Evolutionary conservation across 2,329 filamentous ascomycete species (phyloP), one percentile per base, ranked within the genome.

Genomic region (Apiospora phragmitis): DNA sequence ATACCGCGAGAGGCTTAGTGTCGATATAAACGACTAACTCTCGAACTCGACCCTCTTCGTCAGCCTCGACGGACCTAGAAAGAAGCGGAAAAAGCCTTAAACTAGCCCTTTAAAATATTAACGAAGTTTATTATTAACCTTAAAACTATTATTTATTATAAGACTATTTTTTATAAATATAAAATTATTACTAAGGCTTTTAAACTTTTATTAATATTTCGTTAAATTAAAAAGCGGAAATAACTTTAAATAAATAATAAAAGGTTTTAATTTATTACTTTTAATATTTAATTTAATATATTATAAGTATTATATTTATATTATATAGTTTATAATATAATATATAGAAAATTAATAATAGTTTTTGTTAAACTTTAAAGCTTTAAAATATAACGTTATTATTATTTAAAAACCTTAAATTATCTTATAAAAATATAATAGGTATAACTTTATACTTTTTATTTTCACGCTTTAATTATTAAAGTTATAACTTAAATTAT

Each of bases 311-410:
- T 26, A 24, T 41, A 21, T 6, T 24, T 43, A 65, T 16, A 4
- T 29, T 65, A 65, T 24, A 41, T 8, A 66, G 43, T 29, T 29
- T 67, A 43, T 42, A 66, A 66, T 66, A 66, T 66, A 47, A 47
- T 47, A 47, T 47, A 47, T 47, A 47, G 9, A 47, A 47, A n/a
- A n/a, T n/a, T n/a, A 47, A 11, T n/a, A 47, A 47, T 3, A 2
- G 8, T 47, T 47, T n/a, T 47, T 47, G 9, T 11, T 2, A 1
- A n/a, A 47, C 8, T n/a, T 9, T 2, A n/a, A 9, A 3, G 18
- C n/a, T n/a, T 47, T 47, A 47, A 47, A 47, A 3, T 47, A 47
- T 3, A 3, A n/a, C 11, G n/a, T 47, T 47, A 47, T 47, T 2
- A 2, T 2, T 11, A n/a, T n/a, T n/a, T 47, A 47, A 47, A n/a